phyloP scores from a whole-genome alignment of 164 flowering plant genomes.

The Brasenia schreberi region DNA sequence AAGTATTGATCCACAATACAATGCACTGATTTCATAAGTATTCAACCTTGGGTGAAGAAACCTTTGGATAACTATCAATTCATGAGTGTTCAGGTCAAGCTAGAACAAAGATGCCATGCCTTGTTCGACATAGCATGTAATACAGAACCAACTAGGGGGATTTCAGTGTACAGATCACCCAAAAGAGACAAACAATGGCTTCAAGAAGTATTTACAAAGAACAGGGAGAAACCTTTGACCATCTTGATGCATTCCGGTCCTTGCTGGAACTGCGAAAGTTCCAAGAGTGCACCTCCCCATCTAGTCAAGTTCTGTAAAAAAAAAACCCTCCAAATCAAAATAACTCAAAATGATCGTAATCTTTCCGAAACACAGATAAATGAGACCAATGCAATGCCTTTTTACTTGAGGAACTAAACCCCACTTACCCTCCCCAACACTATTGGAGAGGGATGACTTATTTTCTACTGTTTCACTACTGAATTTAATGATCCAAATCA shows the following conservation, averaged over 20 bases:
- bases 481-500: background rate
- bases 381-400: background rate
- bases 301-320: constrained; percentile 51
- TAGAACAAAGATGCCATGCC: no score
- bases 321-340: background rate
- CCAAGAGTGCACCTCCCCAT: constrained; percentile 85
- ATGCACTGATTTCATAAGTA: no score
- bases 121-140: no score
- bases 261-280: constrained; percentile 59
- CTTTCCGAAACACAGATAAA: background rate
- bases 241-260: constrained; percentile 39
- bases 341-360: background rate
- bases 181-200: background rate
- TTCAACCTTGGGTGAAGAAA: no score
- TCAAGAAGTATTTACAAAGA: background rate
- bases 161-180: background rate
- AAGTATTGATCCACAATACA: no score
- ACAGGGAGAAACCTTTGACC: constrained; percentile 34
- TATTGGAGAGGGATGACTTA: no score
- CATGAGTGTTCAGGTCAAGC: no score
- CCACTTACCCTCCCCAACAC: no score
- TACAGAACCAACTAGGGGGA: no score
- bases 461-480: background rate
- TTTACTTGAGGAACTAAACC: no score
- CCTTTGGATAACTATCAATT: no score